Evolutionary conservation across 78 protist genomes (phyloP), one percentile per base, ranked within the genome.

Genomic region (Dictyostelium capitatum): DNA sequence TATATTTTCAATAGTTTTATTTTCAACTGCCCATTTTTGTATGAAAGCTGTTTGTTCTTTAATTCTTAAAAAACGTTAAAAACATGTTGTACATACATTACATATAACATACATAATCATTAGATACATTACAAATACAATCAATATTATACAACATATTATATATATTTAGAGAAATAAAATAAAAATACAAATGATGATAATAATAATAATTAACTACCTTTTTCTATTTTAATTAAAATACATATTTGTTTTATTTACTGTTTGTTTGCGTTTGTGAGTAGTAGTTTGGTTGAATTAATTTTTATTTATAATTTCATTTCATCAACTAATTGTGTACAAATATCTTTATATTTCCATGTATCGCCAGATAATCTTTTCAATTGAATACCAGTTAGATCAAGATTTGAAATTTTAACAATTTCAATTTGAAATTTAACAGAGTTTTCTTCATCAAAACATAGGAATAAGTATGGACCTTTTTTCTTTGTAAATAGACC

Each of bases 311-410:
- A 85, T 23, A 85, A 54, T 51, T 75, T 79, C 51, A 85, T 85
- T 20, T 82, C 74, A 23, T 85, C 77, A 28, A 85, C 92, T 25
- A 85, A 56, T 7, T 85, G 69, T 43, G 92, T 85, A 75, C 92
- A 90, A n/a, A 90, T 67, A 53, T 79, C 85, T 83, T 90, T 90
- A 65, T 90, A 90, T 77, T 90, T 83, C 95, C 95, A 90, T 20
- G 95, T 90, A 77, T 90, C 95, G 8, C 95, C 95, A 32, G 83
- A 70, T 50, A 90, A 59, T 81, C 95, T 79, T 79, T 90, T 90
- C 48, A 90, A 43, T 83, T 90, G 89, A 53, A 90, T 73, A 75
- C 95, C 95, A 14, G 89, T 90, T 30, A 90, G 47, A 75, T 85
- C 80, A 46, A 85, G 46, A 50, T 54, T 65, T 28, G 30, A 47